A percentile compares a stretch with the other conserved stretches of the same genome.
Evolutionary conservation across 352 stramenopile species (phyloP).

Genomic region (Phytophthora citricola): DNA sequence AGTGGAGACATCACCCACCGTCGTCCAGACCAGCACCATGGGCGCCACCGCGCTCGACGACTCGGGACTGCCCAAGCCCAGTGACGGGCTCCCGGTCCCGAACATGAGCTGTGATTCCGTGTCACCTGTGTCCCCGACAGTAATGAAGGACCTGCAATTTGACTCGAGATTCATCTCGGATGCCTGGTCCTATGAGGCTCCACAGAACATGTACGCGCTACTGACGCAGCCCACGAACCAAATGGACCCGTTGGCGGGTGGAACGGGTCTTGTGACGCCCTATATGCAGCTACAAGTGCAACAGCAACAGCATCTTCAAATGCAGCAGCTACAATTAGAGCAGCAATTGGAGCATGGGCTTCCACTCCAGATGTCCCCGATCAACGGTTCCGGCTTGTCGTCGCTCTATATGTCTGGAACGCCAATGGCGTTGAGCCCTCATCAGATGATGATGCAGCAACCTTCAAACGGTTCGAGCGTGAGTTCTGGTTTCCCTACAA

Average conservation of each 20-base stretch:
- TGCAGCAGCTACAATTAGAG: conserved; percentile 39
- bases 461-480: conserved; percentile 18
- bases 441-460: conserved; percentile 47
- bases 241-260: conserved; percentile 37
- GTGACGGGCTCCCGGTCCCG: conserved; percentile 29
- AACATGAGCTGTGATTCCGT: conserved; percentile 35
- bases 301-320: conserved; percentile 43
- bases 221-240: conserved; percentile 38
- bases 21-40: conserved; percentile 12
- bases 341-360: conserved; percentile 32
- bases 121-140: conserved; percentile 35
- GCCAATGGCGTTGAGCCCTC: conserved; percentile 35
- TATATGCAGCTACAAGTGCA: conserved; percentile 47
- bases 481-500: conserved; percentile 35
- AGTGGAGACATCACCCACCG: conserved; percentile 22
- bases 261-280: conserved; percentile 40
- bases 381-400: conserved; percentile 32
- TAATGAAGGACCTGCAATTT: conserved; percentile 55
- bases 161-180: conserved; percentile 56
- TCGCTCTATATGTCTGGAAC: conserved; percentile 45
- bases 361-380: conserved; percentile 33
- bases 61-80: conserved; percentile 24
- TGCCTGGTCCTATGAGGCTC: conserved; percentile 53
- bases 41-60: conserved; percentile 17
- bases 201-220: conserved; percentile 64